These are phyloP conservation scores for Venustampulla echinocandica DNA, from an alignment of 495 filamentous ascomycete genomes.

Conservation along the genomic window DNA sequence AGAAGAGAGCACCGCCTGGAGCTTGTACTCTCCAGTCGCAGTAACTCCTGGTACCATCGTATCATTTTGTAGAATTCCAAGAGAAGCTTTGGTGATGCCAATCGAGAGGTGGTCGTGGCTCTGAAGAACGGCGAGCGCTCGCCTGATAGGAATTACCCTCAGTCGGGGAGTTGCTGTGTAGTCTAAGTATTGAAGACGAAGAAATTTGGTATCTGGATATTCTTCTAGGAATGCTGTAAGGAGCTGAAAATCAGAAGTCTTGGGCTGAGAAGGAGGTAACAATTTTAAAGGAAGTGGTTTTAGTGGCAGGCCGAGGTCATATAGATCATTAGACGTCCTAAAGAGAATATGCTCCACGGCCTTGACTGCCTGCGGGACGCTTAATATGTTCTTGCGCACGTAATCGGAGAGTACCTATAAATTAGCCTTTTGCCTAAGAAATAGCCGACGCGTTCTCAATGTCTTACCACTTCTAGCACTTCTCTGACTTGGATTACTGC, in stretches of 20 bases:
- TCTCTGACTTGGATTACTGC: conserved; percentile 73
- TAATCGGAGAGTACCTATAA: conserved; percentile 51
- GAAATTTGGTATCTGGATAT: conserved; percentile 38
- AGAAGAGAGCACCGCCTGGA: conserved; percentile 52
- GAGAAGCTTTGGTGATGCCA: conserved; percentile 43
- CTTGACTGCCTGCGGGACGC: conserved; percentile 42
- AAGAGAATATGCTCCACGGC: conserved; percentile 54
- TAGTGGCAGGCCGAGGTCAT: conserved; percentile 35
- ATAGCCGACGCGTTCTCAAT: background rate
- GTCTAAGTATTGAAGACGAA: conserved; percentile 73
- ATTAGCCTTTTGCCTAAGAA: background rate
- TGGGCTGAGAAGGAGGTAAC: conserved; percentile 4
- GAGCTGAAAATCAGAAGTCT: conserved; percentile 6
- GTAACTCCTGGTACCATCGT: conserved; percentile 29
- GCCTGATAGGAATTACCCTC: conserved; percentile 58
- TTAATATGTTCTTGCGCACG: conserved; percentile 45
- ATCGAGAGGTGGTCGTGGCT: conserved; percentile 27
- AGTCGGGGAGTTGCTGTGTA: conserved; percentile 62
- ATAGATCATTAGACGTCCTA: conserved; percentile 56
- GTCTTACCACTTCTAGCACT: conserved; percentile 52
- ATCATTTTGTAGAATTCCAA: conserved; percentile 55
- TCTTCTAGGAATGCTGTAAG: conserved; percentile 26
- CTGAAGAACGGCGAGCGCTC: conserved; percentile 50
- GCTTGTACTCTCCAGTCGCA: conserved; percentile 50
- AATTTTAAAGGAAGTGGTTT: conserved; percentile 9